Conservation (phyloP, 2,329 filamentous ascomycete species). For the Ceratocystiopsis brevicomis region DNA sequence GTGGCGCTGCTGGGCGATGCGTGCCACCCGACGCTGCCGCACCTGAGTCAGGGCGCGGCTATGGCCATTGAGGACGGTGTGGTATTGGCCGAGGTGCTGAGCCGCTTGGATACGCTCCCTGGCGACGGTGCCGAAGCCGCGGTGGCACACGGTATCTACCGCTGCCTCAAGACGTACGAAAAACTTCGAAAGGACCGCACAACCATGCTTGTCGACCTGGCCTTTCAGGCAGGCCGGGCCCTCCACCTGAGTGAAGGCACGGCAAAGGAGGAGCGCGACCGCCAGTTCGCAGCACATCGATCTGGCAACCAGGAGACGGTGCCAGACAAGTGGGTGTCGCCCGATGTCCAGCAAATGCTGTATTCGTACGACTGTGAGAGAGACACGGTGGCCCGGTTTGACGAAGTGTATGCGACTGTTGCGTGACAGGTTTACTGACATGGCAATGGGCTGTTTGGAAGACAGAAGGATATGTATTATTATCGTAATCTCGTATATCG, state of each 20-base stretch:
- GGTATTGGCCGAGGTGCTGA: constrained; percentile 35
- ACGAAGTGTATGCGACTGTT: constrained; percentile 22
- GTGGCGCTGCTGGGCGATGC: constrained; percentile 43
- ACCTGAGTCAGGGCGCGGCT: constrained; percentile 47
- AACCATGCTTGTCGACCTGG: constrained; percentile 32
- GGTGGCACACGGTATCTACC: constrained; percentile 22
- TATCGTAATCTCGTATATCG: too few species aligned
- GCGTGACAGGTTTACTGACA: too few species aligned
- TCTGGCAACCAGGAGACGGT: constrained; percentile 25
- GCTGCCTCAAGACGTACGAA: constrained; percentile 35
- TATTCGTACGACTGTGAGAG: constrained; percentile 43
- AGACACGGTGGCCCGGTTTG: constrained; percentile 33
- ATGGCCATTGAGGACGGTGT: constrained; percentile 51
- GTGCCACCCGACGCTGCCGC: constrained; percentile 48
- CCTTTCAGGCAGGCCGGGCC: constrained; percentile 30
- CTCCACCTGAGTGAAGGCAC: constrained; percentile 39
- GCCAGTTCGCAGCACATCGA: constrained; percentile 32
- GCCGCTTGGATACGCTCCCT: constrained; percentile 14
- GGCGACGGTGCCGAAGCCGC: not conserved
- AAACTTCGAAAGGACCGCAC: constrained; percentile 36
- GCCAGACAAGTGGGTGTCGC: constrained; percentile 53
- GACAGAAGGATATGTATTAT: too few species aligned
- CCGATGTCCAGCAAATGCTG: constrained; percentile 47
- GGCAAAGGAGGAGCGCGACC: constrained; percentile 39
- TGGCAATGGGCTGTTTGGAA: too few species aligned